A percentile compares a stretch with the other conserved stretches of the same genome.
Evolutionary conservation across 192 early-diverging fungal species (phyloP).

Genomic region (Phycomyces nitens): DNA sequence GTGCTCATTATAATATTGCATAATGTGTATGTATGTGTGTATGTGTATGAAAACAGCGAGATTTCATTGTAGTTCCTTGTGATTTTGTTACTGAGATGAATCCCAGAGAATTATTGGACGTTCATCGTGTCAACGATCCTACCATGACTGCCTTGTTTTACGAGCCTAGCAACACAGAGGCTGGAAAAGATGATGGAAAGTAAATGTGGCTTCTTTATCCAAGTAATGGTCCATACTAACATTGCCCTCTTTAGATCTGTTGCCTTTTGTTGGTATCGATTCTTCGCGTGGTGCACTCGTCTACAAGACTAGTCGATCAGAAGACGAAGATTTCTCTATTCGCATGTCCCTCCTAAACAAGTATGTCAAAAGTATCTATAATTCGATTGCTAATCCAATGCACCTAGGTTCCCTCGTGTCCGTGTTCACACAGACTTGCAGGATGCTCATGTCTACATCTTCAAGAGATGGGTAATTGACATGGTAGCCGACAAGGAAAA

Average conservation of each 20-base stretch:
- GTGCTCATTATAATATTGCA: no score
- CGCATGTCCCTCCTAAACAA: conserved; percentile 48
- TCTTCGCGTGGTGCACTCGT: conserved; percentile 40
- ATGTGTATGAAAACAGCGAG: conserved; percentile 44
- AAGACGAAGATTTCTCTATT: conserved; percentile 56
- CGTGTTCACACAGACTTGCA: conserved; percentile 77
- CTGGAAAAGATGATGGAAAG: conserved; percentile 51
- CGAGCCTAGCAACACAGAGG: conserved; percentile 71
- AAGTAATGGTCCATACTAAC: no score
- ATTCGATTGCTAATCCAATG: conserved; percentile 24
- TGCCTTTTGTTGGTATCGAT: conserved; percentile 53
- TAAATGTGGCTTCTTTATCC: not conserved
- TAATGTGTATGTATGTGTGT: not conserved
- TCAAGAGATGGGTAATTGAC: conserved; percentile 92
- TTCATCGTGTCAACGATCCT: conserved; percentile 74
- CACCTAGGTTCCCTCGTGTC: conserved; percentile 72
- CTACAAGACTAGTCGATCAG: conserved; percentile 38
- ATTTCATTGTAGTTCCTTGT: conserved; percentile 90
- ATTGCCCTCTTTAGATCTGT: conserved; percentile 12
- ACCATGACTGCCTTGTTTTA: conserved; percentile 83
- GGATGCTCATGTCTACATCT: conserved; percentile 91
- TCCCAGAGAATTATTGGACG: conserved; percentile 80
- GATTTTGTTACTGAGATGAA: conserved; percentile 86
- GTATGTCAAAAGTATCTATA: conserved; percentile 28
- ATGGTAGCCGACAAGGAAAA: conserved; percentile 61